A percentile compares a stretch with the other conserved stretches of the same genome.
Conservation (phyloP, 345 rosid genomes). For the Heritiera fomes region DNA sequence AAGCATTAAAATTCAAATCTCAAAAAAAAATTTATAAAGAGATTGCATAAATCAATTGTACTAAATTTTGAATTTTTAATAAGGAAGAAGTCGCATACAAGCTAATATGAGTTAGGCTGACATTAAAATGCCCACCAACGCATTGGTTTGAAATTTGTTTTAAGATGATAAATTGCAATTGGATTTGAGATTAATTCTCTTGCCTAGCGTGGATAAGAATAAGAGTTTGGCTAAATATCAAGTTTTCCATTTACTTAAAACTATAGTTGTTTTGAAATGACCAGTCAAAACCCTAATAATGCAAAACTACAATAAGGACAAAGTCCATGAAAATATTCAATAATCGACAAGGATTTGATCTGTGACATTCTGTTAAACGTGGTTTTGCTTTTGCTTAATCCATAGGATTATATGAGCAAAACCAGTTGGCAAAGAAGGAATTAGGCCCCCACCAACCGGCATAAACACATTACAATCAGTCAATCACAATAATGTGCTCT, state of each 20-base stretch:
- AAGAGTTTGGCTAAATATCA: not conserved
- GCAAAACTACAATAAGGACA: constrained; percentile 7
- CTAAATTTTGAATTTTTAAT: not conserved
- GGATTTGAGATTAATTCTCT: not conserved
- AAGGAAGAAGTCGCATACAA: too few relatives aligned
- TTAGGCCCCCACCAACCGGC: constrained; percentile 36
- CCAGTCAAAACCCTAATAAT: not conserved
- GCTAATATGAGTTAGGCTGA: not conserved
- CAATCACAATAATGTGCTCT: constrained; percentile 8
- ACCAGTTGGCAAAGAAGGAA: constrained; percentile 33
- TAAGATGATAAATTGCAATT: not conserved
- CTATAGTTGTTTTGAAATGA: not conserved
- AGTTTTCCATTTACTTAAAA: not conserved
- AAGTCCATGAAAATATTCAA: not conserved
- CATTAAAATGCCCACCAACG: not conserved
- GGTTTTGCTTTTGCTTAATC: constrained; percentile 17
- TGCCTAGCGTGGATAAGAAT: not conserved
- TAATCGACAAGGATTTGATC: constrained; percentile 19
- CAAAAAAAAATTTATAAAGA: too few relatives aligned
- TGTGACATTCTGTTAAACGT: constrained; percentile 17
- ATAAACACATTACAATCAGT: constrained; percentile 17
- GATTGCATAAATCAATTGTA: too few relatives aligned
- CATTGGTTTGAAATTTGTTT: not conserved
- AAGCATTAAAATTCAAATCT: too few relatives aligned
- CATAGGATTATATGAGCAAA: constrained; percentile 11